Conservation (phyloP, 306 rosid genomes). For the Cicer pinnatifidum region DNA sequence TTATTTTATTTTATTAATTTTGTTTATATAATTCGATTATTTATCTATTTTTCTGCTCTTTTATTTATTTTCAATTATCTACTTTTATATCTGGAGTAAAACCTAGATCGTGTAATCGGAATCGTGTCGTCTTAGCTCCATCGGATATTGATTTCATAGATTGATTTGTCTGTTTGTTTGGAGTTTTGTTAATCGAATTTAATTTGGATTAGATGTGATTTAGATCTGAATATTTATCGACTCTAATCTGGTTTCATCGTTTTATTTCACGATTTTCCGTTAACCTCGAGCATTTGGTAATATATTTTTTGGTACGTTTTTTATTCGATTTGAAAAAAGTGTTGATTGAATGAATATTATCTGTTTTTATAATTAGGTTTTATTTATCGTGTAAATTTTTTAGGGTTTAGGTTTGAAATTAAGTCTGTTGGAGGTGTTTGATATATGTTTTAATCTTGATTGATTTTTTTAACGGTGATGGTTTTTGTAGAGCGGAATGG, state of each 20-base stretch:
- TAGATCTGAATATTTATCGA: slow-evolving; percentile 30
- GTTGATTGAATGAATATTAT: neutral
- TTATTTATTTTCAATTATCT: neutral
- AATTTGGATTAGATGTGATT: slow-evolving; percentile 9
- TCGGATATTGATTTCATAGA: slow-evolving; percentile 22
- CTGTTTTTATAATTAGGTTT: neutral
- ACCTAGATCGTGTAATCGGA: slow-evolving; percentile 1
- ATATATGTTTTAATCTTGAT: neutral
- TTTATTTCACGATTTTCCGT: neutral
- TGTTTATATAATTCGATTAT: neutral
- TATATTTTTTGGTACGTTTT: neutral
- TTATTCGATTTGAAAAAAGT: neutral
- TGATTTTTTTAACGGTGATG: slow-evolving; percentile 6
- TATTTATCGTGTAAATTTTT: neutral
- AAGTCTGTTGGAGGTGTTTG: neutral
- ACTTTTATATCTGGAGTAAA: neutral
- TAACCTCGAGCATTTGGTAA: neutral
- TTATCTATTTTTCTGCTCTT: neutral
- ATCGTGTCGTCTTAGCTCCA: neutral
- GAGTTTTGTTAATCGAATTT: neutral
- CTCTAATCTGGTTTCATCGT: neutral
- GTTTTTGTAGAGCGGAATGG: neutral
- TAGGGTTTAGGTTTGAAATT: slow-evolving; percentile 19
- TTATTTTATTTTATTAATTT: neutral
- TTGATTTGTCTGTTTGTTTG: slow-evolving; percentile 17